Evolutionary conservation across 805 yeast genomes (phyloP).

Genomic region (Pichia gijzeniarum): DNA sequence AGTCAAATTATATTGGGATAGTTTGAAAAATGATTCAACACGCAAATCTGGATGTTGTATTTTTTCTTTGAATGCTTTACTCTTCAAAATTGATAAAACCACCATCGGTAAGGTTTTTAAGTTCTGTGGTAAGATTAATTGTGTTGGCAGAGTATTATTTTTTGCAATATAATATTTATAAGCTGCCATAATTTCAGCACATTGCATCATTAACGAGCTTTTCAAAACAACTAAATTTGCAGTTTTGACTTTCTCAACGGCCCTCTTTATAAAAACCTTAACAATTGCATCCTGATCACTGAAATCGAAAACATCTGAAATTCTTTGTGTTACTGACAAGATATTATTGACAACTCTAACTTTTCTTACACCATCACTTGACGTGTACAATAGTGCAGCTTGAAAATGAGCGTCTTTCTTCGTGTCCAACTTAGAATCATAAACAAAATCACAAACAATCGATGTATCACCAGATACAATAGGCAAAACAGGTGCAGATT

Average conservation of each 20-base stretch:
- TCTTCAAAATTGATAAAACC: slow-evolving; percentile 62
- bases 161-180: slow-evolving; percentile 45
- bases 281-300: slow-evolving; percentile 68
- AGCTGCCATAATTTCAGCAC: slow-evolving; percentile 51
- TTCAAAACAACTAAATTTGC: slow-evolving; percentile 31
- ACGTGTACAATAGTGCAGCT: slow-evolving; percentile 82
- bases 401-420: slow-evolving; percentile 84
- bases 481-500: slow-evolving; percentile 23
- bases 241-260: slow-evolving; percentile 34
- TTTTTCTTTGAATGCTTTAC: slow-evolving; percentile 51
- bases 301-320: slow-evolving; percentile 68
- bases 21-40: slow-evolving; percentile 43
- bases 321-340: slow-evolving; percentile 71
- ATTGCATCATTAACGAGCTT: slow-evolving; percentile 31
- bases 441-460: slow-evolving; percentile 62
- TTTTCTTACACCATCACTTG: slow-evolving; percentile 65
- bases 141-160: slow-evolving; percentile 43
- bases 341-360: slow-evolving; percentile 82
- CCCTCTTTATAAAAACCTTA: slow-evolving; percentile 48
- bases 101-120: slow-evolving; percentile 64
- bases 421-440: slow-evolving; percentile 68
- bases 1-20: slow-evolving; percentile 50
- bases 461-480: slow-evolving; percentile 45
- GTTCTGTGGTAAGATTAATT: slow-evolving; percentile 76
- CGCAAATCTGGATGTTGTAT: slow-evolving; percentile 57